Evolutionary conservation across 139 green algal genomes (phyloP).

Genomic region (Volvox africanus): DNA sequence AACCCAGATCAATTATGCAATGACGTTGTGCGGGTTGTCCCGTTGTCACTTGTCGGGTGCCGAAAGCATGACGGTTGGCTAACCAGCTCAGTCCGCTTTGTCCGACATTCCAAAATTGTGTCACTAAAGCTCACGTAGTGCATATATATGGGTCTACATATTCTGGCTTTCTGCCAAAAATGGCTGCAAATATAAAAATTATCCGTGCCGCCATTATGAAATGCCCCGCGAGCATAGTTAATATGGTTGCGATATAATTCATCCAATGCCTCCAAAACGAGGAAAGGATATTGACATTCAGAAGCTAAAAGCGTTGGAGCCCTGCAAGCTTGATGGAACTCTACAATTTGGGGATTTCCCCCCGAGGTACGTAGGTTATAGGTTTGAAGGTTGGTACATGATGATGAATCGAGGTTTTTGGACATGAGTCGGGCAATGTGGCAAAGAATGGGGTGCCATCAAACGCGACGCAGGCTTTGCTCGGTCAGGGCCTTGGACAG

Average conservation of each 20-base stretch:
- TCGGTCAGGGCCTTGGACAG: not conserved
- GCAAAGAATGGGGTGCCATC: not conserved
- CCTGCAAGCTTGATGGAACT: not conserved
- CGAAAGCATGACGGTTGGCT: not conserved
- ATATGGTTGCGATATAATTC: not conserved
- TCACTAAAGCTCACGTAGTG: not conserved
- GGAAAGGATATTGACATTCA: not conserved
- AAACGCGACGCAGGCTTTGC: not conserved
- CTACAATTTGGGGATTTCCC: not conserved
- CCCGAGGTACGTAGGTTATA: not conserved
- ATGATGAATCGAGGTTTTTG: not conserved
- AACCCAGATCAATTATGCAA: not conserved
- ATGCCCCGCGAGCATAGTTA: not conserved
- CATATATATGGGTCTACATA: not conserved
- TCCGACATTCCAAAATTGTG: not conserved
- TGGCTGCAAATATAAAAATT: not conserved
- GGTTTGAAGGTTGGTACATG: not conserved
- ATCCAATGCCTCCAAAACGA: not conserved
- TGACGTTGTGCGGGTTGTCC: not conserved
- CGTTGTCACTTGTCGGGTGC: not conserved
- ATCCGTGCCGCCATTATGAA: not conserved
- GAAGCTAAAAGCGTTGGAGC: not conserved
- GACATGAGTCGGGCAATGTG: not conserved
- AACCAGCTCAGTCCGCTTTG: not conserved
- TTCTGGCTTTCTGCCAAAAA: not conserved